These are phyloP conservation scores for Iodosphaeria phyllophila DNA, from an alignment of 2,329 filamentous ascomycete genomes.

Conservation along the genomic window DNA sequence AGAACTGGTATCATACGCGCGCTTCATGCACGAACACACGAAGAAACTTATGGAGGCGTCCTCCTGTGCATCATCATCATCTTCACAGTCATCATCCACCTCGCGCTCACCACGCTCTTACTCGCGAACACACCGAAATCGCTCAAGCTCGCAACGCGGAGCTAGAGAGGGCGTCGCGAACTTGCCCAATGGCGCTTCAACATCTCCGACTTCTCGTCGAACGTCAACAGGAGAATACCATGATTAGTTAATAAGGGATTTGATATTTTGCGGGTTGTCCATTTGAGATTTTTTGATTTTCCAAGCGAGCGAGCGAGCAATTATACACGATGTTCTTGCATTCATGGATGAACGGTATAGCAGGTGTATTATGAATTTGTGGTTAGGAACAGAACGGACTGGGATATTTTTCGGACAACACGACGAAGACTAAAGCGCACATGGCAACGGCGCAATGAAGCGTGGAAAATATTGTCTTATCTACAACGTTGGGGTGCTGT, in stretches of 20 bases:
- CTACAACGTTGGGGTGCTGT: neutral
- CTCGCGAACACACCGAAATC: no score
- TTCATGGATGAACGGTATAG: no score
- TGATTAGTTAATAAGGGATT: constrained; percentile 7
- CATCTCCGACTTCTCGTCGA: constrained; percentile 4
- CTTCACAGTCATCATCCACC: constrained; percentile 10
- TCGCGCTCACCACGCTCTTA: no score
- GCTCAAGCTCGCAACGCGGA: no score
- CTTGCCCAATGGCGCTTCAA: constrained; percentile 11
- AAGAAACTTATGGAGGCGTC: constrained; percentile 44
- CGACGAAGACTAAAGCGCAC: neutral
- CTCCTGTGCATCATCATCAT: constrained; percentile 23
- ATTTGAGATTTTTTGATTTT: neutral
- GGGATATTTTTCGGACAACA: no score
- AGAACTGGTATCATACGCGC: constrained; percentile 27
- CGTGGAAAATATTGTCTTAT: neutral
- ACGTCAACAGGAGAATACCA: constrained; percentile 9
- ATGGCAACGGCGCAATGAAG: neutral
- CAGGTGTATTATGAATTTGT: no score
- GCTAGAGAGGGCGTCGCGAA: constrained; percentile 4
- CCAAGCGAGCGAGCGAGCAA: no score
- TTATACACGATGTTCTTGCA: no score
- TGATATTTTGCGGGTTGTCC: no score
- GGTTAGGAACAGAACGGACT: no score
- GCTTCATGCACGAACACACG: constrained; percentile 45